These are phyloP conservation scores for Talaromyces sp. DNA, from an alignment of 2,329 filamentous ascomycete genomes.

Conservation along the genomic window DNA sequence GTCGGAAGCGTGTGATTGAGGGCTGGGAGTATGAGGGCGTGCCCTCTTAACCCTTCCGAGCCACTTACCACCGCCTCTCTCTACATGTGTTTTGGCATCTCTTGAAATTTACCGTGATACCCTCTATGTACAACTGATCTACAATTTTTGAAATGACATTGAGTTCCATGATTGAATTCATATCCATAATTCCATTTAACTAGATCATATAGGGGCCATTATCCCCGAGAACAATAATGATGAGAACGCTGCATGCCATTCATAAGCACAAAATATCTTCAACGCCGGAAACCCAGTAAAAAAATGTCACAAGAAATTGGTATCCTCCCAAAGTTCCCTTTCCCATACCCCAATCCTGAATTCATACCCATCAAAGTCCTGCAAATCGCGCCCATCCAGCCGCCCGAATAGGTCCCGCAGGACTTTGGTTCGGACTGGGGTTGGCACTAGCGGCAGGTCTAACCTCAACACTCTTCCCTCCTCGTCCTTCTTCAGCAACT, in stretches of 20 bases:
- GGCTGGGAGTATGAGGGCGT: conserved; percentile 72
- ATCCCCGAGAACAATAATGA: conserved; percentile 6
- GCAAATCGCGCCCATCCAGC: conserved; percentile 53
- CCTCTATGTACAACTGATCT: background rate
- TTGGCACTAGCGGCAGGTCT: conserved; percentile 6
- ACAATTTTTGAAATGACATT: background rate
- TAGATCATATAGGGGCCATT: conserved; percentile 6
- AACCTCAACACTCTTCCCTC: conserved; percentile 27
- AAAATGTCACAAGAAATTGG: conserved; percentile 1
- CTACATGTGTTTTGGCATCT: background rate
- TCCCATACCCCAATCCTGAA: background rate
- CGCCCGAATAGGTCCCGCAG: conserved; percentile 33
- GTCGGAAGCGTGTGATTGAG: conserved; percentile 53
- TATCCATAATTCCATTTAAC: background rate
- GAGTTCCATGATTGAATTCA: background rate
- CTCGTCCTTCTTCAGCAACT: conserved; percentile 49
- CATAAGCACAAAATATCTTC: conserved; percentile 15
- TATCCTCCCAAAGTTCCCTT: conserved; percentile 6
- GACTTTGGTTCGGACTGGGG: conserved; percentile 17
- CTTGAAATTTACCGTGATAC: conserved; percentile 8
- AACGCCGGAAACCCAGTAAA: conserved; percentile 18
- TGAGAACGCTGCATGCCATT: conserved; percentile 23
- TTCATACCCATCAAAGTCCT: conserved; percentile 36
- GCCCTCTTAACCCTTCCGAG: conserved; percentile 45
- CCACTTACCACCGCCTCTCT: background rate